A percentile compares a stretch with the other conserved stretches of the same genome.
These are phyloP conservation scores for Exidia glandulosa DNA, from an alignment of 768 basidiomycete genomes.

Conservation along the genomic window DNA sequence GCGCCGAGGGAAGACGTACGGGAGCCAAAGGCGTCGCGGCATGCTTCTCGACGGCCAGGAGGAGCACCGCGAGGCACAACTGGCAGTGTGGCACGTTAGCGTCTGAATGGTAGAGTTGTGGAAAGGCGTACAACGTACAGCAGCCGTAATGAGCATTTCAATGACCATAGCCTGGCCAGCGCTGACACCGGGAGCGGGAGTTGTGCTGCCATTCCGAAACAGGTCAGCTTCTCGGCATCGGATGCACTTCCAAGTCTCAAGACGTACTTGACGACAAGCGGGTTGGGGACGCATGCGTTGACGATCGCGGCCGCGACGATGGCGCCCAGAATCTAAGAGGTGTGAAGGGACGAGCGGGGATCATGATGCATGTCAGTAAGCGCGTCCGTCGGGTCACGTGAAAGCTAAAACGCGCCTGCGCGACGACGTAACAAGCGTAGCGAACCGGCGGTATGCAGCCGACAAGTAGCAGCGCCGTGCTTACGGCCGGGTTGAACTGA, in stretches of 20 bases:
- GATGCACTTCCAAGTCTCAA: constrained; percentile 3
- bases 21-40: constrained; percentile 55
- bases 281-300: constrained; percentile 41
- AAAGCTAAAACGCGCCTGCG: constrained; percentile 27
- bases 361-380: background rate
- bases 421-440: constrained; percentile 47
- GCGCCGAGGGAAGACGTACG: constrained; percentile 26
- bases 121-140: constrained; percentile 24
- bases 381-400: background rate
- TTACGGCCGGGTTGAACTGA: constrained; percentile 56
- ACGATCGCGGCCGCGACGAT: constrained; percentile 49
- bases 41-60: constrained; percentile 66
- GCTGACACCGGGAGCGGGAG: constrained; percentile 35
- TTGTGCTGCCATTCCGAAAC: constrained; percentile 16
- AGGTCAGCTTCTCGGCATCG: background rate
- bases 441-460: constrained; percentile 45
- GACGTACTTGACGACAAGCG: constrained; percentile 41
- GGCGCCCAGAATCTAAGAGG: constrained; percentile 34
- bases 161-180: constrained; percentile 53
- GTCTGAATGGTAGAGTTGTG: background rate
- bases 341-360: background rate
- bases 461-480: constrained; percentile 45
- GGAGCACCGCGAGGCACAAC: constrained; percentile 41
- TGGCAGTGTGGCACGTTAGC: background rate
- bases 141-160: constrained; percentile 58